Evolutionary conservation across 2,329 filamentous ascomycete species (phyloP).

Genomic region (Parascedosporium putredinis): DNA sequence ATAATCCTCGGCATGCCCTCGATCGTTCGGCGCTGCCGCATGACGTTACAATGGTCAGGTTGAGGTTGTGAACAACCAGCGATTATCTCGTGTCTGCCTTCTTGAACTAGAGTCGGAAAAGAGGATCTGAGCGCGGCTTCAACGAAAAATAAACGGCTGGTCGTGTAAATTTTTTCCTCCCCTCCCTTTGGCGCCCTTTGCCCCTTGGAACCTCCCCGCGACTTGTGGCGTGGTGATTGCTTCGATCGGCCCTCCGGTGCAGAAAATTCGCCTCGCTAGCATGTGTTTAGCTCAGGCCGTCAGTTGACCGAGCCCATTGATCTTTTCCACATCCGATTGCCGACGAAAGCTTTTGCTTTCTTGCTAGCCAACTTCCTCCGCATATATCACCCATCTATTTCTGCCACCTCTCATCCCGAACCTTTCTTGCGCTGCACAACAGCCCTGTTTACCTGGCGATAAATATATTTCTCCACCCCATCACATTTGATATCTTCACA

Average conservation of each 20-base stretch:
- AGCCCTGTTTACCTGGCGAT: too few relatives aligned
- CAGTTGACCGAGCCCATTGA: background rate
- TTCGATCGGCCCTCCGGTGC: background rate
- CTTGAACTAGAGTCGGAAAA: background rate
- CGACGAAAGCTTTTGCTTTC: background rate
- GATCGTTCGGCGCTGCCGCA: slow-evolving; percentile 3
- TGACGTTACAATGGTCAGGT: slow-evolving; percentile 6
- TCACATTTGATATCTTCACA: too few relatives aligned
- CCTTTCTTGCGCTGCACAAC: too few relatives aligned
- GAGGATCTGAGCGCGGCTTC: background rate
- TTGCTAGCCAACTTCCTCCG: background rate
- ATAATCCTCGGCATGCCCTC: background rate
- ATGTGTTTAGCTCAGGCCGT: background rate
- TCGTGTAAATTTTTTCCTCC: background rate
- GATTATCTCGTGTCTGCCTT: background rate
- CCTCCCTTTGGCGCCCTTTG: background rate
- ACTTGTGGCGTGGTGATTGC: slow-evolving; percentile 2
- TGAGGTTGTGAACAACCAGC: background rate
- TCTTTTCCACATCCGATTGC: background rate
- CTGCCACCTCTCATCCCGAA: background rate
- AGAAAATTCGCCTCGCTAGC: background rate
- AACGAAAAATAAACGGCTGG: background rate
- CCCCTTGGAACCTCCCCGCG: background rate
- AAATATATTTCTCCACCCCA: too few relatives aligned
- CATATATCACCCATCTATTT: background rate